phyloP scores from a whole-genome alignment of 257 asterid genomes.

The Galeopsis tetrahit region DNA sequence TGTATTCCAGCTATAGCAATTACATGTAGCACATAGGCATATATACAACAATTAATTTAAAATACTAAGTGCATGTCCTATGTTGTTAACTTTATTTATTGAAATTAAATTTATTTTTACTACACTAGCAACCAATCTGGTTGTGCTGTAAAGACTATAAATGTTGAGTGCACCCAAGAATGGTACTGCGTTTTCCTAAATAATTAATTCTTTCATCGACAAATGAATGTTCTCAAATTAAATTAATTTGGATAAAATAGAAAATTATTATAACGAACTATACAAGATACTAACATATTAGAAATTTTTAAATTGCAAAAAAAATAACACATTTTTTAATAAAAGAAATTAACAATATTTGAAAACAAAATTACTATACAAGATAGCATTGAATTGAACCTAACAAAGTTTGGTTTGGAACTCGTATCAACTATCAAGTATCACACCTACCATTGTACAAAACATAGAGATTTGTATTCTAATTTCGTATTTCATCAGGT shows the following conservation, averaged over 20 bases:
- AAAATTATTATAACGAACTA: too few species aligned
- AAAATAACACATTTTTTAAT: too few species aligned
- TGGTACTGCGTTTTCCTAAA: neutral
- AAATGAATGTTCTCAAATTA: neutral
- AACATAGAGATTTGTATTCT: neutral
- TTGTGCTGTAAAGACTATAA: conserved; percentile 10
- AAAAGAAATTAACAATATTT: too few species aligned
- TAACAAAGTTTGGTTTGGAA: neutral
- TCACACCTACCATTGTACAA: neutral
- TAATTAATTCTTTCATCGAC: neutral
- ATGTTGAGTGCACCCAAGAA: conserved; percentile 19
- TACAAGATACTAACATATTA: too few species aligned
- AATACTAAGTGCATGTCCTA: conserved; percentile 28
- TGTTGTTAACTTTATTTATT: neutral
- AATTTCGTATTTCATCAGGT: neutral
- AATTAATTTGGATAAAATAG: neutral
- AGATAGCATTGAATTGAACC: neutral
- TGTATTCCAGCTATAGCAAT: conserved; percentile 16
- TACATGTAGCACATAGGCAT: conserved; percentile 2
- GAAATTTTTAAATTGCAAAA: too few species aligned
- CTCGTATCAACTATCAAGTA: too few species aligned
- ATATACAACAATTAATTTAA: neutral
- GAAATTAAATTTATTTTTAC: neutral
- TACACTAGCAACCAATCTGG: neutral
- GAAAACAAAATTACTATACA: too few species aligned